Evolutionary conservation across 208 protist species (phyloP), one percentile per base, ranked within the genome.

Genomic region (Acanthamoeba rhysodes): DNA sequence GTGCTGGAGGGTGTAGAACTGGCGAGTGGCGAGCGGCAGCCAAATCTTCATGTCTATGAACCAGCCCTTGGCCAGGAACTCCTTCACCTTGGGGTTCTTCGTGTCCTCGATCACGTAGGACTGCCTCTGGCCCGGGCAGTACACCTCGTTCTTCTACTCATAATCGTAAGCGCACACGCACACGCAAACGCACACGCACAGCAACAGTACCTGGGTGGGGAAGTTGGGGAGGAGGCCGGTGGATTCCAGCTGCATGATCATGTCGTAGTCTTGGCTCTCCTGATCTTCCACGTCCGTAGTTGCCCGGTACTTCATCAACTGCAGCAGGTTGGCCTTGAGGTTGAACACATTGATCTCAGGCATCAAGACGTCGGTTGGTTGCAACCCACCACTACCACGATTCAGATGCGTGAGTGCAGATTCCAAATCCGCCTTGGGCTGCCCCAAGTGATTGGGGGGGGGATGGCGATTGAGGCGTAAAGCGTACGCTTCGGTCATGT

Each of bases 41-140:
- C 62, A 68, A 29, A 68, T n/a, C 62, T 68, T 68, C 62, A 68
- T 68, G 62, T 68, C 62, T 14, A 68, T 22, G 62, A 68, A 68
- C 18, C 16, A n/a, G 62, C 62, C 62, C 24, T 68, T 68, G 62
- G 62, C 62, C 18, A 68, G 62, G 62, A 68, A 68, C 62, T 68
- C 62, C 62, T 68, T 68, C 62, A 68, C 62, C 22, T 22, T 20
- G 62, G 62, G 2, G 62, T 68, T 68, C 18, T 68, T 68, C 18
- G 14, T 9, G 62, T 68, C 62, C 27, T 68, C 24, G 22, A 68
- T 68, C 24, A 68, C 62, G 62, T n/a, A 22, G 22, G 62, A 10
- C 27, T 68, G 16, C 62, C 24, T 68, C 12, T 68, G 62, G 18
- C 2, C 18, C 62, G 62, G 62, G 22, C 62, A 68, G 12, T 68